These are phyloP conservation scores for Lagerstroemia speciosa DNA, from an alignment of 345 rosid species.

Conservation along the genomic window DNA sequence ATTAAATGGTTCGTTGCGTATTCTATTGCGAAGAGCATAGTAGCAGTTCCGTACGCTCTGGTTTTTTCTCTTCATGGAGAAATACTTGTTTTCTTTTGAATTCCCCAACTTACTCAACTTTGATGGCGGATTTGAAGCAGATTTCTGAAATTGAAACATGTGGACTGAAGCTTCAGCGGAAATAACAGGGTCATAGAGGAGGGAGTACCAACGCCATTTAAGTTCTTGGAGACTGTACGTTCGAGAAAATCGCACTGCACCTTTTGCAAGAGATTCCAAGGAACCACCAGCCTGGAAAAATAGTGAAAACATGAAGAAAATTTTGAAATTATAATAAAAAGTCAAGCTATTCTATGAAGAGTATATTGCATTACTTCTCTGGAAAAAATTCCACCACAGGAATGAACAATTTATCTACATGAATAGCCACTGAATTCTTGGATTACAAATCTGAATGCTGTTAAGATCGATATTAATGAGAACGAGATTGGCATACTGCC, in stretches of 20 bases:
- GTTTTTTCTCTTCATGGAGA: constrained; percentile 53
- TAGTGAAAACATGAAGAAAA: not conserved
- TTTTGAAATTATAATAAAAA: not conserved
- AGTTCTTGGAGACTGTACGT: constrained; percentile 61
- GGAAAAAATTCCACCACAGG: too few relatives aligned
- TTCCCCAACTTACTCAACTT: constrained; percentile 47
- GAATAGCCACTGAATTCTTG: too few relatives aligned
- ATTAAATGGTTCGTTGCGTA: constrained; percentile 43
- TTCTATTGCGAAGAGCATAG: constrained; percentile 64
- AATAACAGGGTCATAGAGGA: constrained; percentile 79
- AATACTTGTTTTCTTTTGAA: constrained; percentile 42
- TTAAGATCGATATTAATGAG: too few relatives aligned
- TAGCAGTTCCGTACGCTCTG: constrained; percentile 52
- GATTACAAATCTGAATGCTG: too few relatives aligned
- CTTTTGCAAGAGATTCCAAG: constrained; percentile 95
- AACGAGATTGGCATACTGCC: not conserved
- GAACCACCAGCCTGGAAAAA: constrained; percentile 83
- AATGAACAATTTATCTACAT: too few relatives aligned
- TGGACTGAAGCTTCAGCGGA: constrained; percentile 70
- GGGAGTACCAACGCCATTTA: constrained; percentile 77
- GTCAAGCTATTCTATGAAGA: too few relatives aligned
- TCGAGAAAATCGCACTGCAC: constrained; percentile 81
- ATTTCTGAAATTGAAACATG: constrained; percentile 58
- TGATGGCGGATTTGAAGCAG: constrained; percentile 25
- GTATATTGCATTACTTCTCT: too few relatives aligned